phyloP scores from a whole-genome alignment of 306 rosid species.

The Trifolium subterraneum region DNA sequence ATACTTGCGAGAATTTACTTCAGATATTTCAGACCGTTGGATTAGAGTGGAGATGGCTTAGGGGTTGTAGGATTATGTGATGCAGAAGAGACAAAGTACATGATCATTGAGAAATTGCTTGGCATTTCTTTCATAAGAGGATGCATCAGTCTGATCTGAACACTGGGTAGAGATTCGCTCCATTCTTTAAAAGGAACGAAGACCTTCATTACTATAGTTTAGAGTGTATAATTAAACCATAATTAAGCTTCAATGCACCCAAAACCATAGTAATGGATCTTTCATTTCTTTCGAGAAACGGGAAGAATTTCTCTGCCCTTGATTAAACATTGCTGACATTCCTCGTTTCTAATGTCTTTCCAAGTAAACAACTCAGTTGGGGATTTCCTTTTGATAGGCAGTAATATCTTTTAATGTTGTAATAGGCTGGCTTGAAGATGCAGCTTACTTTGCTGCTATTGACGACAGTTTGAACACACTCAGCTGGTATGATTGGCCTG shows the following conservation, averaged over 20 bases:
- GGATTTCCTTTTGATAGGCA: slow-evolving; percentile 36
- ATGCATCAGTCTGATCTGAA: slow-evolving; percentile 33
- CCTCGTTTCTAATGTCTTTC: slow-evolving; percentile 25
- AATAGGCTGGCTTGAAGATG: slow-evolving; percentile 96
- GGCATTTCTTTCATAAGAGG: slow-evolving; percentile 23
- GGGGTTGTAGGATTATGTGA: slow-evolving; percentile 24
- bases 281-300: not conserved
- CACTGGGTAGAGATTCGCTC: not conserved
- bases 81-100: slow-evolving; percentile 16
- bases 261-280: slow-evolving; percentile 1
- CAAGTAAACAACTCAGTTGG: slow-evolving; percentile 4
- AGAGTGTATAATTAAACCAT: not conserved
- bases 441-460: slow-evolving; percentile 97
- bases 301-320: not conserved
- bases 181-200: not conserved
- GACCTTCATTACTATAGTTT: not conserved
- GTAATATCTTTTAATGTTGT: slow-evolving; percentile 44
- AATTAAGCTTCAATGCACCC: not conserved
- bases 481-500: slow-evolving; percentile 96
- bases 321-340: not conserved
- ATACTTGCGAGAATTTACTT: not conserved
- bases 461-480: slow-evolving; percentile 66
- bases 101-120: slow-evolving; percentile 23
- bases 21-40: too few species aligned
- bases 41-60: not conserved